These are phyloP conservation scores for Hypoxylon sp. DNA, from an alignment of 2,329 filamentous ascomycete genomes.

Conservation along the genomic window DNA sequence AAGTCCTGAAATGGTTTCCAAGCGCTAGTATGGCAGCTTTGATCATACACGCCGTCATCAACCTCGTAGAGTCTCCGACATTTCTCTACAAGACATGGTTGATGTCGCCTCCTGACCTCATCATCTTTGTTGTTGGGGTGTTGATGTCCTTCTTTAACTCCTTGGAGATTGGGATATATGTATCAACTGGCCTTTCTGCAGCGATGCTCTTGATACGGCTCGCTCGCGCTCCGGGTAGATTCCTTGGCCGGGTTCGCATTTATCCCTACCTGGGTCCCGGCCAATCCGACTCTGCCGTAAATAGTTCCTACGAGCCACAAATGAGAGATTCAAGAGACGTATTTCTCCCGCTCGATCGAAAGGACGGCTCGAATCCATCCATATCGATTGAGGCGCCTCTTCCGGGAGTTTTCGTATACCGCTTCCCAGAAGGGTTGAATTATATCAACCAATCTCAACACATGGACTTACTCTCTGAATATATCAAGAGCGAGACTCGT, in stretches of 20 bases:
- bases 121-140: slow-evolving; percentile 7
- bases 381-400: slow-evolving; percentile 1
- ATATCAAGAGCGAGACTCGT: neutral
- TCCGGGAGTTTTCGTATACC: slow-evolving; percentile 13
- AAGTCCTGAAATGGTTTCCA: slow-evolving; percentile 3
- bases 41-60: slow-evolving; percentile 12
- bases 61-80: slow-evolving; percentile 1
- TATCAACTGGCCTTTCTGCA: slow-evolving; percentile 1
- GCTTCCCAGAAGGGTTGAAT: slow-evolving; percentile 12
- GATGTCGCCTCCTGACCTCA: slow-evolving; percentile 8
- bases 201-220: slow-evolving; percentile 2
- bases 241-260: slow-evolving; percentile 6
- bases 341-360: slow-evolving; percentile 8
- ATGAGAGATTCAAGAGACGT: neutral
- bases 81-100: slow-evolving; percentile 6
- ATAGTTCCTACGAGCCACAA: neutral
- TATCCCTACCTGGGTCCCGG: neutral
- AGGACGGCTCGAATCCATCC: slow-evolving; percentile 8
- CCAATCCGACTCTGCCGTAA: neutral
- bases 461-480: slow-evolving; percentile 5
- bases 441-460: slow-evolving; percentile 15
- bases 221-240: slow-evolving; percentile 1
- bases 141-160: slow-evolving; percentile 9
- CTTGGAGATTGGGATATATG: slow-evolving; percentile 14
- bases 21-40: slow-evolving; percentile 10